Percentiles rank a stretch among this genome's conserved stretches.
phyloP scores from a whole-genome alignment of 2,329 filamentous ascomycete species.

The Calonectria pseudoturangicola region DNA sequence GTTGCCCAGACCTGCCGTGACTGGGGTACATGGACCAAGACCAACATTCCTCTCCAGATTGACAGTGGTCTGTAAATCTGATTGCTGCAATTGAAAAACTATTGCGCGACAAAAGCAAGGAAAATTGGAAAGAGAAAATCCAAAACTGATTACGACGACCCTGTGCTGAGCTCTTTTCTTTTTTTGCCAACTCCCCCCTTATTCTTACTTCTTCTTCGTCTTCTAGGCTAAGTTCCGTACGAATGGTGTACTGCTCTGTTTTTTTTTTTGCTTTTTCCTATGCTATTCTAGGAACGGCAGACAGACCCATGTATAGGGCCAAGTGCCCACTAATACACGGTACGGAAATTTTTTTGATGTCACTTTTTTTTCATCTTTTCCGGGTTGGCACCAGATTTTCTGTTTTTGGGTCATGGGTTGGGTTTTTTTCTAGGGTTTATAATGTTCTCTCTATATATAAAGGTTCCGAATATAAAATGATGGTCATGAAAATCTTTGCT shows the following conservation, averaged over 20 bases:
- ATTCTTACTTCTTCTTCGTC: slow-evolving; percentile 20
- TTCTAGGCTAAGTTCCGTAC: slow-evolving; percentile 31
- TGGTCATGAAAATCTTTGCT: slow-evolving; percentile 2
- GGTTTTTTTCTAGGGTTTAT: background rate
- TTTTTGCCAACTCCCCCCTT: slow-evolving; percentile 1
- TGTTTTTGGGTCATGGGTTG: background rate
- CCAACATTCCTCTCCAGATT: slow-evolving; percentile 69
- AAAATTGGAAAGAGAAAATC: no score
- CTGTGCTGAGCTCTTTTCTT: background rate
- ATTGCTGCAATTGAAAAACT: background rate
- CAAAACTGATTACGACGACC: background rate
- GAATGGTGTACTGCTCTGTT: background rate
- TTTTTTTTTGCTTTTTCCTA: background rate
- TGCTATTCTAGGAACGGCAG: background rate
- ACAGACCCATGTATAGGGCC: slow-evolving; percentile 7
- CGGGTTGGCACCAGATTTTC: slow-evolving; percentile 1
- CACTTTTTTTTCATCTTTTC: background rate
- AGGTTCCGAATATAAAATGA: slow-evolving; percentile 17
- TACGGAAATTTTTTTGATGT: background rate
- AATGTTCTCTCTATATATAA: slow-evolving; percentile 10
- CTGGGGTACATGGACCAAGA: slow-evolving; percentile 70
- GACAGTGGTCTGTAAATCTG: slow-evolving; percentile 69
- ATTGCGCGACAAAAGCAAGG: background rate
- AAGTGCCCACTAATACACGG: slow-evolving; percentile 19
- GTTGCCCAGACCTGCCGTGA: slow-evolving; percentile 72